phyloP scores from a whole-genome alignment of 164 flowering plant genomes.

The Cinnamomum micranthum region DNA sequence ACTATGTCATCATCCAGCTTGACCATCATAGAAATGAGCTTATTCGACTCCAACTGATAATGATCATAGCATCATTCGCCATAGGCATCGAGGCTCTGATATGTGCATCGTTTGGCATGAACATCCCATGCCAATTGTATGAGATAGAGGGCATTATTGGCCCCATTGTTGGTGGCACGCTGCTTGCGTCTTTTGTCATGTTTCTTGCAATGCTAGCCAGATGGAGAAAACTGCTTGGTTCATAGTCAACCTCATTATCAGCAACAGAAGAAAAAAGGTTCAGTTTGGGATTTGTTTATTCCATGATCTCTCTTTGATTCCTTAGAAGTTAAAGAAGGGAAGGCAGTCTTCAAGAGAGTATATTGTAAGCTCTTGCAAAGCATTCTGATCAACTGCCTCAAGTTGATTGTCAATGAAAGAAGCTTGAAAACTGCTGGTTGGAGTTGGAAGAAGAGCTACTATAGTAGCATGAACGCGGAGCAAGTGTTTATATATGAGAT shows the following conservation, averaged over 20 bases:
- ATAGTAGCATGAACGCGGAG: too few species aligned
- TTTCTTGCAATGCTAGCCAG: constrained; percentile 70
- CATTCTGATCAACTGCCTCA: too few species aligned
- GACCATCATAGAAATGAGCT: constrained; percentile 94
- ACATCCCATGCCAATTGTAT: constrained; percentile 63
- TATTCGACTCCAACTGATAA: constrained; percentile 77
- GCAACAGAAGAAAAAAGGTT: too few species aligned
- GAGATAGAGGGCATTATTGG: constrained; percentile 50
- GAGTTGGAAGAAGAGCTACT: too few species aligned
- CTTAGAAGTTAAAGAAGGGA: too few species aligned
- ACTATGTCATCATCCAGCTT: constrained; percentile 90
- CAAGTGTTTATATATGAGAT: too few species aligned
- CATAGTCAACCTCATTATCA: constrained; percentile 16
- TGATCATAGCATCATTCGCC: constrained; percentile 88
- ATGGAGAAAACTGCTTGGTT: constrained; percentile 92
- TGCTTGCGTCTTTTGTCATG: constrained; percentile 47
- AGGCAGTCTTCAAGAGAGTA: too few species aligned
- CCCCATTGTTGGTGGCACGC: constrained; percentile 40
- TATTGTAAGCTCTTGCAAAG: too few species aligned
- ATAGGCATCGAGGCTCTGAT: constrained; percentile 64
- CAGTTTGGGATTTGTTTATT: too few species aligned
- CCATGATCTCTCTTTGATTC: too few species aligned
- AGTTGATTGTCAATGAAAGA: too few species aligned
- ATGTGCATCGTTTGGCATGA: constrained; percentile 87
- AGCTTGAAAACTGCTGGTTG: too few species aligned